phyloP scores from a whole-genome alignment of 148 eudicot genomes.

The Salicornia ramosissima region DNA sequence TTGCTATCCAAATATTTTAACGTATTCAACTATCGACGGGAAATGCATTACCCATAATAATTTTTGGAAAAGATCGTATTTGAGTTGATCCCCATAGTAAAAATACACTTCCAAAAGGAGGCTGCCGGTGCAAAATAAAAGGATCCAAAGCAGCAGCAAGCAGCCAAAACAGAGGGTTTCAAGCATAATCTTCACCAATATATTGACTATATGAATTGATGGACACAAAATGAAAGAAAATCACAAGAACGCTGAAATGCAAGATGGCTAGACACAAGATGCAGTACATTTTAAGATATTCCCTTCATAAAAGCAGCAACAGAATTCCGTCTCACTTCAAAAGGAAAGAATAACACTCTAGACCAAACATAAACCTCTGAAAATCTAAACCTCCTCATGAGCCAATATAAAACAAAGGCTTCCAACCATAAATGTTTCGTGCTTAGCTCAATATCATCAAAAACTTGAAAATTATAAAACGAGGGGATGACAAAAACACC shows the following conservation, averaged over 20 bases:
- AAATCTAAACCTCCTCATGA: neutral
- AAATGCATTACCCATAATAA: neutral
- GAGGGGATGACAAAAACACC: neutral
- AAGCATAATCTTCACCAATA: neutral
- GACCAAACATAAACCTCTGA: neutral
- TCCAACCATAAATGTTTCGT: neutral
- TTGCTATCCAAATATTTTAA: too few relatives aligned
- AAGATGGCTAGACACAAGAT: neutral
- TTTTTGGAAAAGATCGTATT: neutral
- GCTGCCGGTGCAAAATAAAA: neutral
- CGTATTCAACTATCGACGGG: neutral
- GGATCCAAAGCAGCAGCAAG: neutral
- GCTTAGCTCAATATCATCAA: neutral
- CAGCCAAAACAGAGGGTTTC: neutral
- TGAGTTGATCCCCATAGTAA: neutral
- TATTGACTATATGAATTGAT: neutral
- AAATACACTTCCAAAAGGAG: neutral
- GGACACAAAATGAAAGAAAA: neutral
- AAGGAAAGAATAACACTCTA: neutral
- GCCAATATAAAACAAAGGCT: neutral
- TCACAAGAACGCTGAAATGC: neutral
- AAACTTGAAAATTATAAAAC: neutral
- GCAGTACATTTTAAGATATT: neutral
- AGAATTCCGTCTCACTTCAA: neutral
- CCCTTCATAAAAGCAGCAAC: neutral